Conservation (phyloP, 129 eudicot genomes). For the Silybum marianum region DNA sequence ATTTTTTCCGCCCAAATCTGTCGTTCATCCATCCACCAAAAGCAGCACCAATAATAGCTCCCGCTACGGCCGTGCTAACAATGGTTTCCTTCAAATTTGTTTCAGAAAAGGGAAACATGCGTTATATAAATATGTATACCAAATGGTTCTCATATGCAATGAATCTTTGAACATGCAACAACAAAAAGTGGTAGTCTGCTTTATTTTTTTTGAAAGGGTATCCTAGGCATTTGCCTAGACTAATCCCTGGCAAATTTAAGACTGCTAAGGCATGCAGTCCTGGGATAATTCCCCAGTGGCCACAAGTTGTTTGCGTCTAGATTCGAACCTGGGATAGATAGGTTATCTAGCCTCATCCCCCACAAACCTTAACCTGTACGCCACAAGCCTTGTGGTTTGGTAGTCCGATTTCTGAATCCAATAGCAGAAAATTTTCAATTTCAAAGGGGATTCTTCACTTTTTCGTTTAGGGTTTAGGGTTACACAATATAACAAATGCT, state of each 20-base stretch:
- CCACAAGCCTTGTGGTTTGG: too few species aligned
- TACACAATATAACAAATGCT: neutral
- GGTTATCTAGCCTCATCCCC: too few species aligned
- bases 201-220: too few species aligned
- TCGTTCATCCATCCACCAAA: constrained; percentile 65
- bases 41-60: constrained; percentile 71
- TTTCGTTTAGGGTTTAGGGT: neutral
- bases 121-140: neutral
- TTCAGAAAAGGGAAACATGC: neutral
- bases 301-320: too few species aligned
- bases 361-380: too few species aligned
- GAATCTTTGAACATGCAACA: neutral
- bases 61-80: constrained; percentile 74
- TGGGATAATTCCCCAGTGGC: too few species aligned
- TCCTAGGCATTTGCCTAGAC: too few species aligned
- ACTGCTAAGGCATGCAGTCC: too few species aligned
- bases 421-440: neutral
- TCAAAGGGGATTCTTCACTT: neutral
- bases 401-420: neutral
- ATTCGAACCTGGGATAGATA: too few species aligned
- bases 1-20: constrained; percentile 50
- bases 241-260: too few species aligned
- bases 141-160: neutral
- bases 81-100: constrained; percentile 57
- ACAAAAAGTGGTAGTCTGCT: neutral